Evolutionary conservation across 2,329 filamentous ascomycete species (phyloP).

Genomic region (Phoma herbarum): DNA sequence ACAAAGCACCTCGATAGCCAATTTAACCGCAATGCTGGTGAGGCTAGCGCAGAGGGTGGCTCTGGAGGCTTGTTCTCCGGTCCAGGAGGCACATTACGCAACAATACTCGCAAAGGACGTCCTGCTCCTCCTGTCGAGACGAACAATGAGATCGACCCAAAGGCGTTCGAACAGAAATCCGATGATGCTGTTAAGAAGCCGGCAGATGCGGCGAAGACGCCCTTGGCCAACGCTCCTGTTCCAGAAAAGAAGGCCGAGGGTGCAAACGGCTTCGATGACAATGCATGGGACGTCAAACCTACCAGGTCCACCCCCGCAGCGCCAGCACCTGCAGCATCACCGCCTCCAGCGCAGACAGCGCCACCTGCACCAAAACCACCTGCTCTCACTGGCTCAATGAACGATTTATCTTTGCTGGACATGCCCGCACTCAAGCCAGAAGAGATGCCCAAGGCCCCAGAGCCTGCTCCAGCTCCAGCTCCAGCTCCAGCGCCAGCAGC

Average conservation of each 20-base stretch:
- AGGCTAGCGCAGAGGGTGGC: conserved; percentile 65
- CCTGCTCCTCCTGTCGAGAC: conserved; percentile 87
- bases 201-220: conserved; percentile 59
- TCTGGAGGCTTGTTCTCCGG: conserved; percentile 90
- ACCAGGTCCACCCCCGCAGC: conserved; percentile 64
- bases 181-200: conserved; percentile 56
- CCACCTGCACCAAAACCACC: conserved; percentile 56
- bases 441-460: conserved; percentile 46
- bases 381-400: conserved; percentile 70
- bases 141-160: conserved; percentile 86
- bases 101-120: conserved; percentile 92
- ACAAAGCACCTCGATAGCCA: conserved; percentile 88
- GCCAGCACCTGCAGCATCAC: conserved; percentile 51
- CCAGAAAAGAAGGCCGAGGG: conserved; percentile 55
- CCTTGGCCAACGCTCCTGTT: conserved; percentile 59
- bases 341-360: conserved; percentile 51
- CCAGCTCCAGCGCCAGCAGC: conserved; percentile 55
- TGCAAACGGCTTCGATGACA: conserved; percentile 83
- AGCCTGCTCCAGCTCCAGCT: conserved; percentile 57
- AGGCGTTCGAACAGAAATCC: conserved; percentile 75
- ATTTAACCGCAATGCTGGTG: conserved; percentile 67
- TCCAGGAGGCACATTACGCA: conserved; percentile 86
- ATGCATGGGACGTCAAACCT: conserved; percentile 96
- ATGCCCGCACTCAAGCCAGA: conserved; percentile 56
- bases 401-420: conserved; percentile 70